phyloP scores from a whole-genome alignment of 73 alveolate genomes.

The Stentor roeselii region DNA sequence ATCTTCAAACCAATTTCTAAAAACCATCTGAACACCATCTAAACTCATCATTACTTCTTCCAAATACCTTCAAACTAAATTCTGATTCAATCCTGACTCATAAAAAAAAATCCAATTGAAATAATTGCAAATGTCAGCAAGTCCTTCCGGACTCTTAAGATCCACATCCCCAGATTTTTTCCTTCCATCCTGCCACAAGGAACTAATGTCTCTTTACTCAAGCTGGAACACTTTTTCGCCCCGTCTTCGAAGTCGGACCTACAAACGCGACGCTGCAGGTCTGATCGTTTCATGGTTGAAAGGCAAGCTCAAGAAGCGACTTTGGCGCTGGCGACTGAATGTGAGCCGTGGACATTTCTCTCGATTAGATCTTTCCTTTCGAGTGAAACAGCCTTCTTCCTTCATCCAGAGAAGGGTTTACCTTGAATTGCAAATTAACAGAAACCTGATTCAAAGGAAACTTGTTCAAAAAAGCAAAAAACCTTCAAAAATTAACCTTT shows the following conservation, averaged over 20 bases:
- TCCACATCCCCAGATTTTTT: background rate
- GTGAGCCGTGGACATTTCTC: background rate
- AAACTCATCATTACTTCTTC: too few species aligned
- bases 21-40: too few species aligned
- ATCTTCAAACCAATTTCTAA: too few species aligned
- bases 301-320: background rate
- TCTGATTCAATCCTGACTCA: too few species aligned
- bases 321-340: background rate
- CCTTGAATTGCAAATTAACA: too few species aligned
- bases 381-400: background rate
- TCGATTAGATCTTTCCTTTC: background rate
- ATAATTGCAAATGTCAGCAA: background rate
- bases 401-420: background rate
- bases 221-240: background rate
- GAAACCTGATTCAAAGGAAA: background rate
- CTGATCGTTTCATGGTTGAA: background rate
- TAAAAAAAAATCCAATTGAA: too few species aligned
- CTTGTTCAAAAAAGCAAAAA: background rate
- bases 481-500: background rate
- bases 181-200: background rate
- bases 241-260: background rate
- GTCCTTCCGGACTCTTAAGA: background rate
- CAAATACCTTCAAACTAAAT: too few species aligned
- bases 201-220: background rate
- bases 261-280: background rate